phyloP scores from a whole-genome alignment of 1,284 basidiomycete species.

The Mycena sp. region DNA sequence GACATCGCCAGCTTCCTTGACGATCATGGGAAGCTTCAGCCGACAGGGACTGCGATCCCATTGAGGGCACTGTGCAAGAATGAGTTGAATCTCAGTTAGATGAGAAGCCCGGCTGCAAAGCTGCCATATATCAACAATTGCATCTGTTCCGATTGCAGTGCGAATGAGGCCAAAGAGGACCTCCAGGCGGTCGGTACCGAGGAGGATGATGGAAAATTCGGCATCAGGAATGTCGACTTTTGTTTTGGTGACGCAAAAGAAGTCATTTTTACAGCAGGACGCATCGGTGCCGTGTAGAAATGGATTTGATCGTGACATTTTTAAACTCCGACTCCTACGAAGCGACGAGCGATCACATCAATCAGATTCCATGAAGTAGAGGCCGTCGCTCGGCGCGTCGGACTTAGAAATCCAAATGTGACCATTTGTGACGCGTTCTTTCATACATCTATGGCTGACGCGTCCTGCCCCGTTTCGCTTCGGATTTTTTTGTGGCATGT shows the following conservation, averaged over 20 bases:
- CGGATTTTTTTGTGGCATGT: no score
- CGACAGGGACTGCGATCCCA: constrained; percentile 46
- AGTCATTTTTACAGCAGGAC: constrained; percentile 50
- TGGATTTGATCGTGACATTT: no score
- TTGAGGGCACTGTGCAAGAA: constrained; percentile 44
- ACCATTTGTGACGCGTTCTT: no score
- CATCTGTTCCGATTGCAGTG: constrained; percentile 46
- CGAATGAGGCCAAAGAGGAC: constrained; percentile 45
- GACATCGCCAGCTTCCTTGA: constrained; percentile 10
- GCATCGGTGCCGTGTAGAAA: no score
- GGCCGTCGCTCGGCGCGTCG: no score
- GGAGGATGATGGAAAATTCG: constrained; percentile 45
- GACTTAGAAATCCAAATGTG: no score
- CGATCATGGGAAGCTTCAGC: constrained; percentile 20
- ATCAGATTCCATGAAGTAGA: no score
- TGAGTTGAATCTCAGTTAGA: constrained; percentile 42
- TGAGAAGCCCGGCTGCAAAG: constrained; percentile 38
- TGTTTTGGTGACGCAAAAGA: constrained; percentile 48
- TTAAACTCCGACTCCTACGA: no score
- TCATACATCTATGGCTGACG: no score
- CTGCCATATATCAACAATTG: constrained; percentile 45
- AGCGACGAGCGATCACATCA: no score
- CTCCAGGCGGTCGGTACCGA: constrained; percentile 49
- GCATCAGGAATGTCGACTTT: constrained; percentile 43
- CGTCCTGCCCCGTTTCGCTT: no score